Base-by-base conservation (phyloP, 371 early-diverging fungal species). In the Syncephalis plumigaleata region DNA sequence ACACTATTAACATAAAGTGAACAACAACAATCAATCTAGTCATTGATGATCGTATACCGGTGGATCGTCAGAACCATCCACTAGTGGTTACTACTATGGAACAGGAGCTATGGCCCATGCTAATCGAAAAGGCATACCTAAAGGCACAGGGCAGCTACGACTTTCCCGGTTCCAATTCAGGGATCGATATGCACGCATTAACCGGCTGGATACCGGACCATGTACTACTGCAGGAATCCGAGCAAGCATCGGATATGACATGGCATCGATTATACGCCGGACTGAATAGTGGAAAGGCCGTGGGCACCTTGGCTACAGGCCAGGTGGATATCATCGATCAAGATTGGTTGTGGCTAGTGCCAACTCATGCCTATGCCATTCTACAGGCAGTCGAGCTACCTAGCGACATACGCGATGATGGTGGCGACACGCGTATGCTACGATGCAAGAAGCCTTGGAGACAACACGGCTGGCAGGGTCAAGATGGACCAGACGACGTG, bases 151-250 rank as follows among this genome's bases (percentile, higher is more conserved):
- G 91, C 31, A 91, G 92, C 31, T 92, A 90, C 58, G 82, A 84
- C 55, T 92, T 90, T 54, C 89, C 87, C 3, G 92, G 92, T 44
- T 89, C 88, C 24, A 89, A 88, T 58, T 85, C 91, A 4, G 85
- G 89, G 38, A 86, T 86, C 39, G 91, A 91, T 62, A 57, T 91
- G 43, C 77, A 89, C 53, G 78, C 84, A 9, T 61, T 91, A 53
- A 89, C 92, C 4, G 89, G 87, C 2, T 91, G 92, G 92, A 81
- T 89, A 24, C 92, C 92, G 1, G 92, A 91, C 49, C 81, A 87
- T 31, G 31, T 31, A 31, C 7, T 46, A 67, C 89, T 7, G 87
- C 87, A 59, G 73, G 87, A 39, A 71, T 78, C n/a, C 31, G 84
- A 84, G 71, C 65, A 67, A 59, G 57, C 48, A 15, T 23, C 17